Evolutionary conservation across 495 filamentous ascomycete species (phyloP).

Genomic region (Podospora australis): DNA sequence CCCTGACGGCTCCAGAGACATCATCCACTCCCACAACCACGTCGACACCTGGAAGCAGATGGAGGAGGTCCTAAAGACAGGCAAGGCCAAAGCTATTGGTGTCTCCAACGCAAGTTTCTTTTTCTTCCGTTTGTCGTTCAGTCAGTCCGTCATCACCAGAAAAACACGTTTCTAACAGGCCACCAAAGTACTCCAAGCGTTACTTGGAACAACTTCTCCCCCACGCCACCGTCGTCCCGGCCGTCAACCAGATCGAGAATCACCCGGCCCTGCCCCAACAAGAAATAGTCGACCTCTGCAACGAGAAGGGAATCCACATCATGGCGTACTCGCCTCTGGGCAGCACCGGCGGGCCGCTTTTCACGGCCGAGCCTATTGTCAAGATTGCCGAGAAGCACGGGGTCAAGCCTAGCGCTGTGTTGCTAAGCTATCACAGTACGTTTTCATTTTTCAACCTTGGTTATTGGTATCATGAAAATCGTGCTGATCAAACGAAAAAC

Average conservation of each 20-base stretch:
- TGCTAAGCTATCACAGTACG: slow-evolving; percentile 72
- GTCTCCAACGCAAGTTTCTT: slow-evolving; percentile 55
- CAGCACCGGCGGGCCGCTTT: slow-evolving; percentile 67
- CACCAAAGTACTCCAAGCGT: slow-evolving; percentile 59
- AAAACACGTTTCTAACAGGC: no score
- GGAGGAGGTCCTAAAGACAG: slow-evolving; percentile 61
- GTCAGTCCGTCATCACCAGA: neutral
- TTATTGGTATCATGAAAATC: neutral
- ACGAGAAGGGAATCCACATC: slow-evolving; percentile 64
- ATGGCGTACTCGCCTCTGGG: slow-evolving; percentile 73
- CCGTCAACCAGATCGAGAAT: slow-evolving; percentile 92
- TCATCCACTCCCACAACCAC: slow-evolving; percentile 57
- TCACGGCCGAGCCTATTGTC: slow-evolving; percentile 60
- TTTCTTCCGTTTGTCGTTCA: neutral
- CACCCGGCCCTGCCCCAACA: slow-evolving; percentile 79
- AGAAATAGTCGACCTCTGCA: slow-evolving; percentile 74
- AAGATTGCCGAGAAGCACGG: slow-evolving; percentile 65
- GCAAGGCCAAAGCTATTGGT: slow-evolving; percentile 71
- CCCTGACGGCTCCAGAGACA: slow-evolving; percentile 62
- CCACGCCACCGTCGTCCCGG: slow-evolving; percentile 59
- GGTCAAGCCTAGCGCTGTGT: slow-evolving; percentile 53
- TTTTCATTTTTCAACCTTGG: slow-evolving; percentile 11
- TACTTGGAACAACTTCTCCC: slow-evolving; percentile 69
- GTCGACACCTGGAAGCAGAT: slow-evolving; percentile 73
- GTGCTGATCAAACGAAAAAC: neutral